phyloP scores from a whole-genome alignment of 192 early-diverging fungal genomes.

The Coemansia sp. region DNA sequence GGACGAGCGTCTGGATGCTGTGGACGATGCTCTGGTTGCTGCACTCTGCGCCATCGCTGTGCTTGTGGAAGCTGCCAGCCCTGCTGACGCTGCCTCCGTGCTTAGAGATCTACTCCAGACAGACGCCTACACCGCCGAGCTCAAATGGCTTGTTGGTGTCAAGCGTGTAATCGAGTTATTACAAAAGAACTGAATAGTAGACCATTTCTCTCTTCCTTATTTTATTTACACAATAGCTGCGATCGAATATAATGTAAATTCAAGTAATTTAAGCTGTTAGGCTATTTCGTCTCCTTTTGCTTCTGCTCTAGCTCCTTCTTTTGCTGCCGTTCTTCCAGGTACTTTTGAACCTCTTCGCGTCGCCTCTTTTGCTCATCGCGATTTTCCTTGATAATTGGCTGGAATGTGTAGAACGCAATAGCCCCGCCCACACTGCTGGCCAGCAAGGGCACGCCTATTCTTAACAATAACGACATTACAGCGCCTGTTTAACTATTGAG shows the following conservation, averaged over 20 bases:
- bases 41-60: neutral
- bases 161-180: constrained; percentile 45
- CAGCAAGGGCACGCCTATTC: constrained; percentile 25
- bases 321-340: neutral
- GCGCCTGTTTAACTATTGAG: too few species aligned
- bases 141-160: constrained; percentile 53
- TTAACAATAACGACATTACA: neutral
- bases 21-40: constrained; percentile 15
- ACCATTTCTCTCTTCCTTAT: neutral
- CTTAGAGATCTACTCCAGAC: constrained; percentile 36
- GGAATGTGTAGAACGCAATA: constrained; percentile 32
- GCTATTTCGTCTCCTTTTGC: neutral
- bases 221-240: neutral
- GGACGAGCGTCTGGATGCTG: constrained; percentile 25
- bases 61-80: constrained; percentile 17
- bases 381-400: constrained; percentile 18
- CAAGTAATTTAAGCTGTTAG: too few species aligned
- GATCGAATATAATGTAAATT: too few species aligned
- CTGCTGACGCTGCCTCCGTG: constrained; percentile 17
- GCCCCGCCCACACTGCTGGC: constrained; percentile 22
- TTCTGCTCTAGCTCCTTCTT: neutral
- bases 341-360: neutral
- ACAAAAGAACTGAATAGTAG: constrained; percentile 12
- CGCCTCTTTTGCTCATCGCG: constrained; percentile 10
- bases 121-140: constrained; percentile 26